phyloP scores from a whole-genome alignment of 768 basidiomycete genomes.

The Lentinula sp. region DNA sequence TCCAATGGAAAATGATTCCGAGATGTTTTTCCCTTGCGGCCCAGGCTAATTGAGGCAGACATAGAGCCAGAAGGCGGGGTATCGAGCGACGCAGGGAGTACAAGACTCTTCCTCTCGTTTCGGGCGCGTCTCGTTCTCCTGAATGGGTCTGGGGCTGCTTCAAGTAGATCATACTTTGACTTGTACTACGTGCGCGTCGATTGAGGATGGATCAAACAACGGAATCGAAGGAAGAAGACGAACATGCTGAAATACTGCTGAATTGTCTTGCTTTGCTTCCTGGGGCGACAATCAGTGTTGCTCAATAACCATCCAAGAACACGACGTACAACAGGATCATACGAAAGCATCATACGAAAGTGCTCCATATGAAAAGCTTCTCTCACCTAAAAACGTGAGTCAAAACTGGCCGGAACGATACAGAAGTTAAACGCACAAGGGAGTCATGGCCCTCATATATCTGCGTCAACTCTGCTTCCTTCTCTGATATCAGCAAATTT shows the following conservation, averaged over 20 bases:
- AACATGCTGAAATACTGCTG: slow-evolving; percentile 70
- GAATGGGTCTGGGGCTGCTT: slow-evolving; percentile 42
- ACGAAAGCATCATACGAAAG: slow-evolving; percentile 69
- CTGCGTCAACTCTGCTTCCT: slow-evolving; percentile 51
- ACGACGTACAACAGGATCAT: slow-evolving; percentile 61
- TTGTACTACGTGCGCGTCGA: slow-evolving; percentile 41
- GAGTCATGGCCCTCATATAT: slow-evolving; percentile 67
- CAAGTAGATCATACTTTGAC: slow-evolving; percentile 53
- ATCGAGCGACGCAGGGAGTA: slow-evolving; percentile 22
- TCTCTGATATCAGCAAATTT: slow-evolving; percentile 45
- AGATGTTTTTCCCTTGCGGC: slow-evolving; percentile 16
- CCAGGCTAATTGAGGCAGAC: slow-evolving; percentile 15
- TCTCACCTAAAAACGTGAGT: slow-evolving; percentile 47
- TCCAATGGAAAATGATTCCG: slow-evolving; percentile 24
- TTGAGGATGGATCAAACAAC: background rate
- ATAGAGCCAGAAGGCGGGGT: slow-evolving; percentile 13
- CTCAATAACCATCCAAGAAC: background rate
- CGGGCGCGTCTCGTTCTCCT: slow-evolving; percentile 58
- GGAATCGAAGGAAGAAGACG: slow-evolving; percentile 16
- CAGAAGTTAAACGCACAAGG: slow-evolving; percentile 44
- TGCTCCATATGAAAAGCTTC: slow-evolving; percentile 87
- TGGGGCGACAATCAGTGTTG: slow-evolving; percentile 19
- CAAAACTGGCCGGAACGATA: background rate
- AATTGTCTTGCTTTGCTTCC: slow-evolving; percentile 70
- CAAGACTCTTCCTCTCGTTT: slow-evolving; percentile 44